Base-by-base conservation (phyloP, 768 basidiomycete genomes). In the Termitomyces titanicus region DNA sequence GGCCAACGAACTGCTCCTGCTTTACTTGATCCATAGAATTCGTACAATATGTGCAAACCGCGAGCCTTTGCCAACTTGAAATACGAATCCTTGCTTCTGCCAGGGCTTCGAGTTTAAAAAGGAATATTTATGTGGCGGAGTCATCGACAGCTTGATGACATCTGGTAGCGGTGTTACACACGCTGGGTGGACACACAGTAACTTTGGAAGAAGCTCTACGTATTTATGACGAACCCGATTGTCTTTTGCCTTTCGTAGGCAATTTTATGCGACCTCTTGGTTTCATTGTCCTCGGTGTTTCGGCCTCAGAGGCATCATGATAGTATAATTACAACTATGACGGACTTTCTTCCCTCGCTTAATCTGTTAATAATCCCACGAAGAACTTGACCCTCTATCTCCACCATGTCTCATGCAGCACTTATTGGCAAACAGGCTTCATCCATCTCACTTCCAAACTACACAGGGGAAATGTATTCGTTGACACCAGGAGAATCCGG, bases 391-490 rank as follows among this genome's bases (percentile, higher is more conserved):
- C 34, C 15, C 22, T 27, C 13, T 33, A 45, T 46, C 18, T 31
- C 22, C 31, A 53, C 58, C 49, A 80, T 81, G 80, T 63, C 75
- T 43, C 70, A 73, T 50, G 74, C 82, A 57, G 66, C 77, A 24
- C 77, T 90, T 53, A 74, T 88, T 57, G 85, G 83, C 42, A 77
- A 88, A 64, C 67, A 68, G 13, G 90, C 89, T 0, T 92, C 92
- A 2, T 50, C 79, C 1, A 72, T 94, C 53, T 81, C 82, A 15
- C 76, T 94, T 4, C 78, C 74, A 31, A 83, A 88, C 61, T 78
- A 83, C 29, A 79, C 85, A 51, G 89, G 88, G 3, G 69, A 83
- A 52, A 63, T 70, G 5, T 89, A 79, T 66, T 80, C 78, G 6
- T 74, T 92, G 60, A 80, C 73, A 25, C 85, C 87, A 1, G 84